Evolutionary conservation across 306 rosid genomes (phyloP).

Genomic region (Betula pendula): DNA sequence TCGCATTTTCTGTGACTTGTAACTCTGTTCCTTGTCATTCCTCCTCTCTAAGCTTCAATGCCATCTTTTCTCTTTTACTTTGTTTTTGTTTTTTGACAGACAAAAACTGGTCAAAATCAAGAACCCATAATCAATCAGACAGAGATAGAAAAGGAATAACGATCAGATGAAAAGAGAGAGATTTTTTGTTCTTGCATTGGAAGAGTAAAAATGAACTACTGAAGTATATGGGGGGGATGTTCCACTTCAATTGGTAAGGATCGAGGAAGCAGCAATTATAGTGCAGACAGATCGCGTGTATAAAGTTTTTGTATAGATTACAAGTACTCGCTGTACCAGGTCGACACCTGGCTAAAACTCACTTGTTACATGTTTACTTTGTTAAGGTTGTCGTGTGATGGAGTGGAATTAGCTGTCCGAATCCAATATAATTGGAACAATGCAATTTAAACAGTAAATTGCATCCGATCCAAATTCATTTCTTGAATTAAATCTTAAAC

Average conservation of each 20-base stretch:
- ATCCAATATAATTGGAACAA: too few relatives aligned
- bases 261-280: neutral
- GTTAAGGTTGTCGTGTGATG: too few relatives aligned
- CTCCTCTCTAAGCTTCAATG: conserved; percentile 18
- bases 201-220: neutral
- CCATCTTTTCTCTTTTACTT: neutral
- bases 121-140: neutral
- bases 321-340: neutral
- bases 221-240: neutral
- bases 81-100: neutral
- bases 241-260: neutral
- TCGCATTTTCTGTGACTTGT: conserved; percentile 31
- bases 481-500: too few relatives aligned
- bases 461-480: too few relatives aligned
- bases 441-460: too few relatives aligned
- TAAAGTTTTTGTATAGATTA: neutral
- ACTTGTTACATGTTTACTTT: too few relatives aligned
- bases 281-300: neutral
- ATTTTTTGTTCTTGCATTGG: neutral
- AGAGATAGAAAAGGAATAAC: neutral
- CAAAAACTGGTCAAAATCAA: neutral
- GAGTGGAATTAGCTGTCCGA: too few relatives aligned
- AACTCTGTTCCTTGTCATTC: conserved; percentile 16
- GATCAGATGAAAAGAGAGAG: neutral
- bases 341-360: neutral